A percentile compares a stretch with the other conserved stretches of the same genome.
Conservation (phyloP, 164 flowering plant species). For the Dillenia turbinata region DNA sequence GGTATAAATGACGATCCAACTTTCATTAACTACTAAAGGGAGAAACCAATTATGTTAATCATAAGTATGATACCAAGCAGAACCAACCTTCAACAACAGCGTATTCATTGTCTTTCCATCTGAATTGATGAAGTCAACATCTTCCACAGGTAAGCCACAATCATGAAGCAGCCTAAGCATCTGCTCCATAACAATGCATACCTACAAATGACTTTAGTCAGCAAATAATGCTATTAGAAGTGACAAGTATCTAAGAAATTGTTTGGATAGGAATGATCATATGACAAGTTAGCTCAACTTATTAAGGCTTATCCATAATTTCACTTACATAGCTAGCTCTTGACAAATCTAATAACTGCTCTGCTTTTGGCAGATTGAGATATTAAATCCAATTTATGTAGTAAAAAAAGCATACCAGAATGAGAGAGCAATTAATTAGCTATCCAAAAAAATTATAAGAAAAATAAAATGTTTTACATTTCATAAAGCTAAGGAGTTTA, state of each 20-base stretch:
- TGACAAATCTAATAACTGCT: no score
- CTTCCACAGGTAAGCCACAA: conserved; percentile 79
- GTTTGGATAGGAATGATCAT: neutral
- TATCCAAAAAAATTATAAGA: no score
- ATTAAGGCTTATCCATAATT: neutral
- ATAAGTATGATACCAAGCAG: neutral
- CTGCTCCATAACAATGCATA: conserved; percentile 96
- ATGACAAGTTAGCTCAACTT: no score
- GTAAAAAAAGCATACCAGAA: no score
- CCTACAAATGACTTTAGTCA: conserved; percentile 35
- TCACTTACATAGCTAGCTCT: neutral
- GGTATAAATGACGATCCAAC: no score
- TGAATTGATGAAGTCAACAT: conserved; percentile 92
- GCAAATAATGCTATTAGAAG: neutral
- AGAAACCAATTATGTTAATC: no score
- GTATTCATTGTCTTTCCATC: conserved; percentile 93
- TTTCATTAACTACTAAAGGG: no score
- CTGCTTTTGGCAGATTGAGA: no score
- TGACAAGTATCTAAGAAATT: neutral
- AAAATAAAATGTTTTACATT: no score
- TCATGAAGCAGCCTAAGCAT: conserved; percentile 85
- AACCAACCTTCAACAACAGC: conserved; percentile 70
- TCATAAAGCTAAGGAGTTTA: no score
- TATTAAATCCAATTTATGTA: no score
- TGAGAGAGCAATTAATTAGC: no score